These are phyloP conservation scores for Colletotrichum sojae DNA, from an alignment of 2,329 filamentous ascomycete species.

Conservation along the genomic window DNA sequence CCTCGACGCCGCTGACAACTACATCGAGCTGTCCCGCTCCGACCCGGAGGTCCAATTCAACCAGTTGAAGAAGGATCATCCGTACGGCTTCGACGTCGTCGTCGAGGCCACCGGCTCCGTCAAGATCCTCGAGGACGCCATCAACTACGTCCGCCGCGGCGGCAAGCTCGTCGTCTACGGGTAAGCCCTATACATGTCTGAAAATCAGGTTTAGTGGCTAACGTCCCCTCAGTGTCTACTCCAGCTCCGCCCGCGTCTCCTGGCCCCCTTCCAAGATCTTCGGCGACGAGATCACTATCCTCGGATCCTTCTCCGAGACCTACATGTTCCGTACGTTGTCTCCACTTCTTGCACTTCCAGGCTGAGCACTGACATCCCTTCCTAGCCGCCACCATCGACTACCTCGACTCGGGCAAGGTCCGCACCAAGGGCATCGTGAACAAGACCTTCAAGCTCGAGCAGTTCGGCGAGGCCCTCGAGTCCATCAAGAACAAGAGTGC, in stretches of 20 bases:
- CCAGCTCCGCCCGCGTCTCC: conserved; percentile 71
- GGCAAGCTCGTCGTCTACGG: conserved; percentile 80
- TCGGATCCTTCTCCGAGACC: conserved; percentile 81
- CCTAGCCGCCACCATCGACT: conserved; percentile 61
- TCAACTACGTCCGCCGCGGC: conserved; percentile 79
- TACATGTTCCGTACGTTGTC: conserved; percentile 74
- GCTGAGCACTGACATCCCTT: conserved; percentile 14
- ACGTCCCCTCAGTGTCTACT: conserved; percentile 68
- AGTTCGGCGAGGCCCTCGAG: conserved; percentile 79
- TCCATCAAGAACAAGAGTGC: conserved; percentile 80
- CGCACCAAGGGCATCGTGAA: conserved; percentile 79
- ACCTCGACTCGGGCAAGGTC: conserved; percentile 72
- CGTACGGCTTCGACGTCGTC: conserved; percentile 78
- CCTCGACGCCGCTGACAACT: conserved; percentile 68
- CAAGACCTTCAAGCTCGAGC: conserved; percentile 80
- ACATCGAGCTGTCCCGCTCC: conserved; percentile 67
- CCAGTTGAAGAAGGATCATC: conserved; percentile 74
- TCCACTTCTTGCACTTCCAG: not conserved
- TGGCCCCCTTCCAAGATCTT: conserved; percentile 83
- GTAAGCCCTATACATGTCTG: conserved; percentile 40
- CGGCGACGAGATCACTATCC: conserved; percentile 77
- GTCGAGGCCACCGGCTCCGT: conserved; percentile 79
- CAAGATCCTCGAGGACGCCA: conserved; percentile 78
- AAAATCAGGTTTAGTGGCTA: not conserved
- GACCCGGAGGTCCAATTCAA: conserved; percentile 72